Percentiles rank a stretch among this genome's conserved stretches.
phyloP scores from a whole-genome alignment of 2,329 filamentous ascomycete species.

The Sordariomycetes sp. region DNA sequence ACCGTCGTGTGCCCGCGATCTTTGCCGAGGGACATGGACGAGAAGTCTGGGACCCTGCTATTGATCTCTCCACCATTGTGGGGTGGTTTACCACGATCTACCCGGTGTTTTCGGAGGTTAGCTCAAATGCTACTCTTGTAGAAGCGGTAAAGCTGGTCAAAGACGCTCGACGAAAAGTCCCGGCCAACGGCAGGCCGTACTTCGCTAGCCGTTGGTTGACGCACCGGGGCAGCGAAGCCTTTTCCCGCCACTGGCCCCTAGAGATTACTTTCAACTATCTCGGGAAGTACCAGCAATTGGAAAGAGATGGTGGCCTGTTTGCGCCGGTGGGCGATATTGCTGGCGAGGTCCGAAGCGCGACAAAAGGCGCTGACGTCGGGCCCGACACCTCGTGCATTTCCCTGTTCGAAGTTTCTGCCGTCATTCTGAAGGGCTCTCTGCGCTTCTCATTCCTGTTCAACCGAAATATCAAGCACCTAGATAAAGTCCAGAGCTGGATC shows the following conservation, averaged over 20 bases:
- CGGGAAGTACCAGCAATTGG: slow-evolving; percentile 19
- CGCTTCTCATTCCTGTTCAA: slow-evolving; percentile 35
- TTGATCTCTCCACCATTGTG: slow-evolving; percentile 24
- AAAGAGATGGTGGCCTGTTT: slow-evolving; percentile 15
- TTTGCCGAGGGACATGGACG: slow-evolving; percentile 26
- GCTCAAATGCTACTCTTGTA: slow-evolving; percentile 1
- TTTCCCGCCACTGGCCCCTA: slow-evolving; percentile 22
- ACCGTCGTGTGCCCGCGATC: slow-evolving; percentile 15
- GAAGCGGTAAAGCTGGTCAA: slow-evolving; percentile 8
- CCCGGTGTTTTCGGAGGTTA: slow-evolving; percentile 13
- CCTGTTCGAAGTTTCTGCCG: slow-evolving; percentile 36
- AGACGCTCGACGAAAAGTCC: slow-evolving; percentile 12
- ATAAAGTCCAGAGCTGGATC: slow-evolving; percentile 32
- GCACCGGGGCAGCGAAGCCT: slow-evolving; percentile 15
- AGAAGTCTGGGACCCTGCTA: slow-evolving; percentile 17
- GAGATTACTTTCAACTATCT: slow-evolving; percentile 42
- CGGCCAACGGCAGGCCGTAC: slow-evolving; percentile 26
- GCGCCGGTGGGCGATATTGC: slow-evolving; percentile 8
- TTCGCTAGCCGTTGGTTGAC: slow-evolving; percentile 24
- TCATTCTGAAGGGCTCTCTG: slow-evolving; percentile 31
- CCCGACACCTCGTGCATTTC: slow-evolving; percentile 22
- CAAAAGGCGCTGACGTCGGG: slow-evolving; percentile 4
- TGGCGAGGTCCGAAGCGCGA: slow-evolving; percentile 3
- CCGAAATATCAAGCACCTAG: slow-evolving; percentile 26
- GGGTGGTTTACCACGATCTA: slow-evolving; percentile 29